Conservation (phyloP, 352 stramenopile species). For the Phytopythium cucurbitacearum region DNA sequence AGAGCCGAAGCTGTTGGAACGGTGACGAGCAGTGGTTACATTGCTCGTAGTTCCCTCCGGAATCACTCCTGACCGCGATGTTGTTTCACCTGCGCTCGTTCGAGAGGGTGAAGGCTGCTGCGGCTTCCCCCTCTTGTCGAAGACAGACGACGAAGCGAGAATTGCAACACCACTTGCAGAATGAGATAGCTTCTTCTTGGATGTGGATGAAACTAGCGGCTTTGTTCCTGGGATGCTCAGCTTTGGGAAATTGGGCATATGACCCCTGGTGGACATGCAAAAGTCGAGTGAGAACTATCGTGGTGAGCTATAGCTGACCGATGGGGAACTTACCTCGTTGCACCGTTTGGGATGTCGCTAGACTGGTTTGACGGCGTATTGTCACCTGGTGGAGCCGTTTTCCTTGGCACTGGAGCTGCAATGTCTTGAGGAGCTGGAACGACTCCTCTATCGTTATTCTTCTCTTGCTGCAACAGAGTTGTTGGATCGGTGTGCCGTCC, state of each 20-base stretch:
- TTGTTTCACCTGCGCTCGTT: neutral
- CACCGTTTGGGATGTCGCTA: too few relatives aligned
- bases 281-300: neutral
- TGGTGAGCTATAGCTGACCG: too few relatives aligned
- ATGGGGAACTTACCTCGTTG: too few relatives aligned
- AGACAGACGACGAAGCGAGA: neutral
- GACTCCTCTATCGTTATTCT: neutral
- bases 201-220: conserved; percentile 17
- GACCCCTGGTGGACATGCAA: conserved; percentile 8
- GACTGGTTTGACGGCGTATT: too few relatives aligned
- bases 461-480: neutral
- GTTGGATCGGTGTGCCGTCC: conserved; percentile 15
- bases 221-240: conserved; percentile 49
- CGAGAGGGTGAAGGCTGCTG: neutral
- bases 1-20: neutral
- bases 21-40: neutral
- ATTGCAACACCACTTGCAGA: neutral
- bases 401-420: too few relatives aligned
- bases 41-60: neutral
- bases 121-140: conserved; percentile 5
- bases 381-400: too few relatives aligned
- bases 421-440: too few relatives aligned
- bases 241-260: conserved; percentile 46
- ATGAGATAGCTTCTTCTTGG: conserved; percentile 20
- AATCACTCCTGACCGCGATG: neutral